Evolutionary conservation across 2,329 filamentous ascomycete genomes (phyloP), one percentile per base, ranked within the genome.

Genomic region (Biscogniauxia mediterranea): DNA sequence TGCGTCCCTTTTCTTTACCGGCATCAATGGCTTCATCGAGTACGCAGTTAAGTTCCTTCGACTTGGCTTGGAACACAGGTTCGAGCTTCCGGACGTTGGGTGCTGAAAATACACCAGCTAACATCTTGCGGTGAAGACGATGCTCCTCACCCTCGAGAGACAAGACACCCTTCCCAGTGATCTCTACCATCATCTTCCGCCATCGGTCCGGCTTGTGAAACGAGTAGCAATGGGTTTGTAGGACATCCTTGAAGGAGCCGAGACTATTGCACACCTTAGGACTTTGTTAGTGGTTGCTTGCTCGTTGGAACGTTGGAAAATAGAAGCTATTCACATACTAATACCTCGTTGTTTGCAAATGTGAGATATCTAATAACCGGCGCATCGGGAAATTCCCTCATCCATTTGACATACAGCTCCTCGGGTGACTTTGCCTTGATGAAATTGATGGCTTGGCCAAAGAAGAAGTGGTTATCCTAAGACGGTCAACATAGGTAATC

Each of bases 321-420:
- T 28, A 28, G 26, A 4, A 28, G 26, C 26, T 28, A 13, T 17
- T 26, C 28, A 59, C 60, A 54, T 25, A 62, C 58, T 13, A 75
- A 55, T 1, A 68, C 63, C 55, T 73, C 72, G 11, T 61, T 59
- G 61, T 73, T 72, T 13, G 61, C 68, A 49, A 72, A 66, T 19
- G 62, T 64, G 2, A 71, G 63, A 49, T 72, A 73, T 5, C 71
- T 66, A 53, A 75, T 72, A n/a, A 75, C 57, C 1, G 68, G 66
- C 8, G 67, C 68, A 13, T 68, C 58, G 11, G 71, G 71, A 59
- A 63, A 70, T 52, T 69, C 54, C n/a, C 62, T 63, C 60, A 67
- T 68, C 70, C 68, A 72, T 9, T 69, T 61, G 62, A 62, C 60
- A 67, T 68, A 69, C 67, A 72, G 11, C 69, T 61, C 58, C n/a